Conservation (phyloP, 495 filamentous ascomycete species). For the Baudoinia panamericana region DNA sequence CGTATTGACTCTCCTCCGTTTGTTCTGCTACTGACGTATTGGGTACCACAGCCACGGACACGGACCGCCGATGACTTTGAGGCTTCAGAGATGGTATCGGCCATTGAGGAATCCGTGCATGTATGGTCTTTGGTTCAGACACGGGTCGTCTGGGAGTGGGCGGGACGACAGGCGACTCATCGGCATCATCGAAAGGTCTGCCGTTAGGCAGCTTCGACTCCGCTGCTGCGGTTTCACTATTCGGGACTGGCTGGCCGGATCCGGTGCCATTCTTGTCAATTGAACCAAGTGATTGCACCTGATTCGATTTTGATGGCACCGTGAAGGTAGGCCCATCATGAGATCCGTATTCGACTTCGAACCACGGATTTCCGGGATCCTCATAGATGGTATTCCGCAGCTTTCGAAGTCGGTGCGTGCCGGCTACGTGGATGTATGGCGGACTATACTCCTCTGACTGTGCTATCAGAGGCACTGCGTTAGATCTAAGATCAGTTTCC, state of each 20-base stretch:
- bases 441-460: background rate
- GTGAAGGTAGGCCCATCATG: too few relatives aligned
- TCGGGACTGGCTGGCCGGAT: too few relatives aligned
- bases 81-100: background rate
- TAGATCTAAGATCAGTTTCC: background rate
- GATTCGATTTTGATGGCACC: too few relatives aligned
- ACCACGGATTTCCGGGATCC: constrained; percentile 18
- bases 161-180: background rate
- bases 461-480: too few relatives aligned
- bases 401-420: constrained; percentile 3
- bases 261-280: too few relatives aligned
- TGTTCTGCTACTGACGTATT: background rate
- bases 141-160: background rate
- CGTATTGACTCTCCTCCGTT: background rate
- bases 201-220: constrained; percentile 1
- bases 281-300: too few relatives aligned
- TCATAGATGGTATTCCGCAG: constrained; percentile 17
- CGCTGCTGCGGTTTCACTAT: too few relatives aligned
- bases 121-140: background rate
- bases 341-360: too few relatives aligned
- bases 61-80: background rate
- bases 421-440: constrained; percentile 4
- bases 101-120: background rate
- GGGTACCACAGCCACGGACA: background rate
- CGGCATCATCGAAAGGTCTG: background rate